Percentiles rank a stretch among this genome's conserved stretches.
Conservation (phyloP, 805 yeast species). For the Saccharomycodes ludwigii region DNA sequence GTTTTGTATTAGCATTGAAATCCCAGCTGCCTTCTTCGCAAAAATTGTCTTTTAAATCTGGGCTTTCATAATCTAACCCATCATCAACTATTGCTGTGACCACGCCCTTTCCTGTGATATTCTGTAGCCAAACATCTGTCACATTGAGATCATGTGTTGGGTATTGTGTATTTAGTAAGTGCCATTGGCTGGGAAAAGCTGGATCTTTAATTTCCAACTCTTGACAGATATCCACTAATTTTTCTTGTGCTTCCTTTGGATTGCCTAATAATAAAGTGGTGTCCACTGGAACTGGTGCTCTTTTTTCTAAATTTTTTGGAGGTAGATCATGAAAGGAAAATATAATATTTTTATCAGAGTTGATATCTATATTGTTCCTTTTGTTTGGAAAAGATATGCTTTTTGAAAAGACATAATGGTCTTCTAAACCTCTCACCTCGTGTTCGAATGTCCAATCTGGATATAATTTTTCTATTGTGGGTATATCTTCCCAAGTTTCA, state of each 20-base stretch:
- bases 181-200: slow-evolving; percentile 80
- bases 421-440: slow-evolving; percentile 43
- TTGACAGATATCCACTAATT: slow-evolving; percentile 8
- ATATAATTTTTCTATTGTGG: slow-evolving; percentile 27
- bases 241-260: slow-evolving; percentile 35
- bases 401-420: slow-evolving; percentile 59
- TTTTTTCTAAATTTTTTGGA: slow-evolving; percentile 38
- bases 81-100: slow-evolving; percentile 90
- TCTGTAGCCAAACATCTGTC: slow-evolving; percentile 70
- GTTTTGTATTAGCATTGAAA: slow-evolving; percentile 59
- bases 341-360: slow-evolving; percentile 12
- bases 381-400: slow-evolving; percentile 6
- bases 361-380: slow-evolving; percentile 8
- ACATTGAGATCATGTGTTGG: slow-evolving; percentile 85
- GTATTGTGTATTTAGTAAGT: slow-evolving; percentile 56
- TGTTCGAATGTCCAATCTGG: slow-evolving; percentile 51
- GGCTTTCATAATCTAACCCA: slow-evolving; percentile 75
- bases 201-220: slow-evolving; percentile 67
- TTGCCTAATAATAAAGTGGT: slow-evolving; percentile 40
- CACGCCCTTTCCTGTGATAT: slow-evolving; percentile 69
- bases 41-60: slow-evolving; percentile 61
- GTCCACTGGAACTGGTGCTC: slow-evolving; percentile 42
- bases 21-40: slow-evolving; percentile 83
- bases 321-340: slow-evolving; percentile 41
- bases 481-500: slow-evolving; percentile 31